These are phyloP conservation scores for Lolium perenne DNA, from an alignment of 176 grass and related monocot species.

Conservation along the genomic window DNA sequence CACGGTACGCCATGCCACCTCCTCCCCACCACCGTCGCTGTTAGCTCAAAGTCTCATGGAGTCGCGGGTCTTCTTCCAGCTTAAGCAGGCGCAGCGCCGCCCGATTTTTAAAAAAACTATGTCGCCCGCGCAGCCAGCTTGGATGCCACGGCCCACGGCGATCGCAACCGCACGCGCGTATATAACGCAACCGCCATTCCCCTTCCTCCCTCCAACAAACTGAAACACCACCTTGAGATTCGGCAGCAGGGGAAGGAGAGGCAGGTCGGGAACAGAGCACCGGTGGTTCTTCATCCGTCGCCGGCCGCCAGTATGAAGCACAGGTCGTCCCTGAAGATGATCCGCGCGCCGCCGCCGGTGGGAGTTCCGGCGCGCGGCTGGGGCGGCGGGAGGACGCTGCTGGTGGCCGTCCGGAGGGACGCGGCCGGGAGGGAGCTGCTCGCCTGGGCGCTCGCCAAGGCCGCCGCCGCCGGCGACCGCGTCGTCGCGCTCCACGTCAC, in stretches of 20 bases:
- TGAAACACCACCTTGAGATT: background rate
- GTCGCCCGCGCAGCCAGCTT: slow-evolving; percentile 52
- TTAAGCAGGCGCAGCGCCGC: background rate
- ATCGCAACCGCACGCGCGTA: background rate
- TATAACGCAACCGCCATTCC: slow-evolving; percentile 43
- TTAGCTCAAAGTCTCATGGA: background rate
- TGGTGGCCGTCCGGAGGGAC: slow-evolving; percentile 75
- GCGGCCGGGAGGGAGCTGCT: slow-evolving; percentile 72
- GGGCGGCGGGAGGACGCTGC: slow-evolving; percentile 53
- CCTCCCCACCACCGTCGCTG: background rate
- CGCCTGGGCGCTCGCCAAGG: slow-evolving; percentile 82
- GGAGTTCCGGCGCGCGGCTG: background rate
- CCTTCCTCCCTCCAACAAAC: background rate
- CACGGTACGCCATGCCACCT: slow-evolving; percentile 5
- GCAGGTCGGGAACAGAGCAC: background rate
- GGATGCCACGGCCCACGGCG: slow-evolving; percentile 29
- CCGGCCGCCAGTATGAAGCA: slow-evolving; percentile 36
- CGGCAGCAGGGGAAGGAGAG: background rate
- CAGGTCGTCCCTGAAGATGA: background rate
- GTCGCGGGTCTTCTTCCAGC: background rate
- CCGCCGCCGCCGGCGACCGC: slow-evolving; percentile 61
- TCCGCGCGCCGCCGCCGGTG: background rate
- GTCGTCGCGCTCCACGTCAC: slow-evolving; percentile 76
- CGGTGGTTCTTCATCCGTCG: background rate
- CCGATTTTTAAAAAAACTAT: background rate